Evolutionary conservation across 306 rosid species (phyloP), one percentile per base, ranked within the genome.

Genomic region (Fagus sylvatica): DNA sequence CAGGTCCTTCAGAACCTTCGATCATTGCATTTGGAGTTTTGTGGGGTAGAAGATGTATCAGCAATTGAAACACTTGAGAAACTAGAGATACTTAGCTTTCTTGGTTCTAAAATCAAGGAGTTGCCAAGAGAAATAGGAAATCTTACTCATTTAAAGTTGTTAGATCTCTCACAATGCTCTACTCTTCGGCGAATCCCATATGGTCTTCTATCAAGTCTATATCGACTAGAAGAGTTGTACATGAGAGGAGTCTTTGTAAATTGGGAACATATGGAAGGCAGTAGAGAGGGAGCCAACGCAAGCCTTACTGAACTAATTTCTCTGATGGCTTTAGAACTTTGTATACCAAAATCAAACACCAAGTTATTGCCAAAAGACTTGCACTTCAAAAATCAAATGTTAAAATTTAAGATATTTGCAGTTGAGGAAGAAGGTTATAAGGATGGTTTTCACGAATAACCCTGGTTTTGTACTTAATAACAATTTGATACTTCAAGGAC

Each of bases 261-360:
- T 19, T 67, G 53, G 72, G 32, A 40, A 40, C 19, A 10, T 15
- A 19, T 12, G 10, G 34, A 15, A n/a, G 72, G 32, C 3, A 56
- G 19, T 16, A 13, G 34, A 67, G 42, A 61, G 51, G 60, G 46
- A 10, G 67, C 32, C 33, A 40, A 49, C 15, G 19, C 74, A 61
- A 57, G 48, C 28, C 85, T 81, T 72, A 37, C 54, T 72, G 71
- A 81, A 61, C 48, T 81, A 37, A 72, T 41, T 69, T 61, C 53
- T 0, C 53, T 81, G 37, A 43, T 22, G 4, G 48, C 11, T 53
- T 66, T 81, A 1, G 77, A 71, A 6, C 34, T 76, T 33, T 11
- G 30, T 55, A 76, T 76, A 12, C 48, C n/a, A n/a, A n/a, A n/a
- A n/a, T n/a, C 19, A 0, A 37, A 62, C 22, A 43, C 9, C 13